phyloP scores from a whole-genome alignment of 2,329 filamentous ascomycete species.

The Monilinia fructicola region DNA sequence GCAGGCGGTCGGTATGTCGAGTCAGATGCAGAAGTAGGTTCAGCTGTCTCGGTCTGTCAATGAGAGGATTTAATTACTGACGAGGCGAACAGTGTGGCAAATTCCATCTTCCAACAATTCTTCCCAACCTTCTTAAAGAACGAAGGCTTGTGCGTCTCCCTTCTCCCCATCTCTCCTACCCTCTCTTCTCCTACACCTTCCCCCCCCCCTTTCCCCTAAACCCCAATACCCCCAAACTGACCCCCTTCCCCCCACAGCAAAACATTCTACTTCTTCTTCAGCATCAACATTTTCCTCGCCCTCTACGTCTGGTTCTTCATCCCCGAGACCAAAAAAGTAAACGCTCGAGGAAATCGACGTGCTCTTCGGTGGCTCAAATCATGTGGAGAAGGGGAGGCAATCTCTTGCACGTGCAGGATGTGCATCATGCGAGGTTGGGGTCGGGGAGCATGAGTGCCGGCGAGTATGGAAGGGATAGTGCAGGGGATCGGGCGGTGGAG shows the following conservation, averaged over 20 bases:
- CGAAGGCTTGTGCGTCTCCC: slow-evolving; percentile 14
- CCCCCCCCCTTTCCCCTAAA: not conserved
- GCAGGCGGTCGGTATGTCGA: slow-evolving; percentile 65
- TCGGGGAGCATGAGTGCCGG: not conserved
- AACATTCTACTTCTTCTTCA: slow-evolving; percentile 63
- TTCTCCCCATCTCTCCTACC: not conserved
- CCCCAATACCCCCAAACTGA: not conserved
- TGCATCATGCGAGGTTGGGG: not conserved
- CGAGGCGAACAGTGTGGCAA: not conserved
- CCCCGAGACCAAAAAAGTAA: slow-evolving; percentile 64
- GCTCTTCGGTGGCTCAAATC: slow-evolving; percentile 49
- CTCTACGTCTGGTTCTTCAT: slow-evolving; percentile 63
- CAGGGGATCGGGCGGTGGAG: not conserved
- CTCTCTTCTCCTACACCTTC: too few relatives aligned
- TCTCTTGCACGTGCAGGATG: slow-evolving; percentile 14
- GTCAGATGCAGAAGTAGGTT: slow-evolving; percentile 22
- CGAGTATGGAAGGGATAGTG: not conserved
- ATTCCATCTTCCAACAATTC: slow-evolving; percentile 22
- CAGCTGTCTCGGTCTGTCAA: not conserved
- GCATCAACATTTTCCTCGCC: slow-evolving; percentile 40
- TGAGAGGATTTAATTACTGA: not conserved
- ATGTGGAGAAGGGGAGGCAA: slow-evolving; percentile 8
- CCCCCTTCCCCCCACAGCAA: not conserved
- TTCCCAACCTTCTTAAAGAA: slow-evolving; percentile 20
- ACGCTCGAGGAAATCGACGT: slow-evolving; percentile 65